A percentile compares a stretch with the other conserved stretches of the same genome.
These are phyloP conservation scores for Phytopythium ostracodes DNA, from an alignment of 352 stramenopile genomes.

Conservation along the genomic window DNA sequence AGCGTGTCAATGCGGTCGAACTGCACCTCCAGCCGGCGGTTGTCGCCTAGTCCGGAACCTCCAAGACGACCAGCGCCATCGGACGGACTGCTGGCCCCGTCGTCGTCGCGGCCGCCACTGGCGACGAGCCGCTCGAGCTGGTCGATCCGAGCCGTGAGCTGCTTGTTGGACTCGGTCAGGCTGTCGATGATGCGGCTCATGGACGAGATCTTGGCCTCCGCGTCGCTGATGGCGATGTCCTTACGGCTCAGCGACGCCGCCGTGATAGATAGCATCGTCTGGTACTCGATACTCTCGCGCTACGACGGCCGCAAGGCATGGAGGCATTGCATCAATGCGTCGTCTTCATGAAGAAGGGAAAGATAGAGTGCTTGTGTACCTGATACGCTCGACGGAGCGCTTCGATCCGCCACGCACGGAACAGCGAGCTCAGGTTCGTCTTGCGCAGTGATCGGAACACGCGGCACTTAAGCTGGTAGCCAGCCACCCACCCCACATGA, in stretches of 20 bases:
- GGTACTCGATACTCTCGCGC: constrained; percentile 71
- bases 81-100: background rate
- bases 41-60: background rate
- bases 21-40: constrained; percentile 19
- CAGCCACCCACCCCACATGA: background rate
- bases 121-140: constrained; percentile 46
- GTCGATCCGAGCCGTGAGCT: constrained; percentile 57
- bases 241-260: constrained; percentile 71
- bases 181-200: constrained; percentile 79
- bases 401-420: constrained; percentile 71
- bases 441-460: constrained; percentile 51
- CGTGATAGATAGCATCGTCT: constrained; percentile 79
- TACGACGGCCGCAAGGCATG: constrained; percentile 3
- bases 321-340: background rate
- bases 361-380: constrained; percentile 3
- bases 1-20: constrained; percentile 60
- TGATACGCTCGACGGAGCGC: constrained; percentile 66
- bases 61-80: background rate
- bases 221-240: constrained; percentile 61
- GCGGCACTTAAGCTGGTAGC: constrained; percentile 48
- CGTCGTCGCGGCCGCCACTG: constrained; percentile 7
- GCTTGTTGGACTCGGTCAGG: constrained; percentile 70
- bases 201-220: constrained; percentile 58
- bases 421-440: constrained; percentile 53
- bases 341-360: no score